Base-by-base conservation (phyloP, 306 rosid genomes). In the Fragaria vesca region DNA sequence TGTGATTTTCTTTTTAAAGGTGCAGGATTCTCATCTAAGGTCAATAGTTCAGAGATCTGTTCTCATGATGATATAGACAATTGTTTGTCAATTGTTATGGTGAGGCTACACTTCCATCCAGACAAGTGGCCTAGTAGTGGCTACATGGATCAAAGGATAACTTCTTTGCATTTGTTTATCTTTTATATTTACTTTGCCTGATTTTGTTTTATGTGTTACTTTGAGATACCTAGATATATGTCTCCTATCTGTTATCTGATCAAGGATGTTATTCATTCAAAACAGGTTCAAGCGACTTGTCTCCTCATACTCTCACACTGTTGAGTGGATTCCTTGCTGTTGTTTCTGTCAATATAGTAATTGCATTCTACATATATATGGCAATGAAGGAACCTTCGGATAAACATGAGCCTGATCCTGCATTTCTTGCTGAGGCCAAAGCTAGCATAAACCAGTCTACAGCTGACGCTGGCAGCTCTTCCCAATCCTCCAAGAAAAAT, bases 291-390 rank as follows among this genome's bases (percentile, higher is more conserved):
- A 62, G 78, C 71, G 66, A 82, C 48, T 76, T 90, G 87, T 83
- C 93, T 24, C 97, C 98, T 3, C 80, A 94, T 87, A 88, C 93
- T 55, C 24, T 87, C 78, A 92, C 98, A 9, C 79, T 92, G 72
- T 79, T 90, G 78, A 94, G 97, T 18, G 97, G 98, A 79, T 92
- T 94, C 80, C 88, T 94, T 62, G 98, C 97, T 7, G 97, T 94
- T 40, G 85, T 94, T 79, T 92, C 97, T 4, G 97, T 94, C 66
- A 92, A 92, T 66, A 61, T 90, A 45, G 97, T 94, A 54, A 94
- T 94, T 47, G 95, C 88, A 63, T 84, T 92, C 70, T 94, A 90
- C 81, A 89, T 94, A 74, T 89, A 81, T 18, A 71, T 90, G 95
- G 98, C 98, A 8, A 92, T 92, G 95, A 88, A 87, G 78, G 97